Base-by-base conservation (phyloP, 768 basidiomycete species). In the Boletus sp. region DNA sequence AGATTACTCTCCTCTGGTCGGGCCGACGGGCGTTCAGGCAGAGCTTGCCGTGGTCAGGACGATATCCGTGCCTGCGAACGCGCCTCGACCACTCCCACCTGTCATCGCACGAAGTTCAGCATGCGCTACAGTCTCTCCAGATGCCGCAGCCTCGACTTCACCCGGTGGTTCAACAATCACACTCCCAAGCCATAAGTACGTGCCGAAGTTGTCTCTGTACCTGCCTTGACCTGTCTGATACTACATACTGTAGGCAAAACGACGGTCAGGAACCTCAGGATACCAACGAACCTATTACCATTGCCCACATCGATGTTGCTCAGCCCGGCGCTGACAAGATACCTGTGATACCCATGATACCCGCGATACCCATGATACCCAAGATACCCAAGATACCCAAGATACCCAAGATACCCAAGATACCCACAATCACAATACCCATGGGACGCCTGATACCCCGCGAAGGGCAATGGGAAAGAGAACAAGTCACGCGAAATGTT, bases 391-490 rank as follows among this genome's bases (percentile, higher is more conserved):
- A 33, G 14, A 45, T 57, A 49, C 46, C 56, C 19, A 44, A 47
- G 50, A 32, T 44, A 46, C 50, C 51, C 35, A n/a, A 44, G 47
- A 53, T 10, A 13, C 25, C 53, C 21, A 49, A 6, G 15, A 46
- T 57, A 49, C 47, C 57, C 11, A 45, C n/a, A 35, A 27, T 33
- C 15, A 19, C 11, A 39, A 42, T 48, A 40, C 47, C 49, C 27
- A 43, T 44, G 50, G 52, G 21, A 38, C 42, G 51, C 43, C 1
- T 8, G 21, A 53, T 39, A 39, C 25, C 13, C 37, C 17, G 19
- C 44, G 29, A 60, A 23, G 13, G 30, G 45, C 35, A 46, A 47
- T 27, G 42, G 42, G 11, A 55, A 67, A 27, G 60, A 61, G 47
- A 61, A 53, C 33, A 38, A 33, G n/a, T 4, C 45, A 43, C 30